Base-by-base conservation (phyloP, 495 filamentous ascomycete genomes). In the Hypoxylon rickii region DNA sequence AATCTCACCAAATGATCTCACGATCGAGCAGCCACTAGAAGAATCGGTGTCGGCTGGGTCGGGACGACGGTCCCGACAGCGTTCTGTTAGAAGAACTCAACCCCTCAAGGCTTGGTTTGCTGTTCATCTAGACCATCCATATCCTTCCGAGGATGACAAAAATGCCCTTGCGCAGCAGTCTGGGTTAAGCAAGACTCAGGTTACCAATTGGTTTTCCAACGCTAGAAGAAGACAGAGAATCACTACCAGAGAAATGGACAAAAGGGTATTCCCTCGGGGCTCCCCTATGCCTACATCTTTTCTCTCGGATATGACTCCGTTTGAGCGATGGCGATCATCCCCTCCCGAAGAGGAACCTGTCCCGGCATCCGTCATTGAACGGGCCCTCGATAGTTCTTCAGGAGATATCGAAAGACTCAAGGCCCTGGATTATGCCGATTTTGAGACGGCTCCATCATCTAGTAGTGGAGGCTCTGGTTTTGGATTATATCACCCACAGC, bases 321-420 rank as follows among this genome's bases (percentile, higher is more conserved):
- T 64, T 20, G 61, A 64, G 15, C 61, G 55, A 7, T 64, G 61
- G 61, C 43, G 61, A 1, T 40, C 39, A 33, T 55, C 61, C 13
- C 55, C 61, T 7, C 55, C 61, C 2, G 50, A 64, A 0, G 49
- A 60, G 11, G 55, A 64, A 13, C 50, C 48, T 2, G 42, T 47
- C 16, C 44, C n/a, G n/a, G n/a, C n/a, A n/a, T n/a, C n/a, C n/a
- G n/a, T n/a, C n/a, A n/a, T 63, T 31, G 19, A 63, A 29, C 10
- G 38, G 34, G 53, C 46, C 34, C 46, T 58, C 17, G 7, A 11
- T 1, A 15, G 22, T 13, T 13, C 36, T 6, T n/a, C n/a, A n/a
- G n/a, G n/a, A n/a, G n/a, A n/a, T n/a, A n/a, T 43, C 31, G 48
- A 34, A 29, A 41, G 24, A 11, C 17, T 32, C 3, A 17, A 45